Conservation (phyloP, 257 asterid genomes). For the Solanum arcanum region DNA sequence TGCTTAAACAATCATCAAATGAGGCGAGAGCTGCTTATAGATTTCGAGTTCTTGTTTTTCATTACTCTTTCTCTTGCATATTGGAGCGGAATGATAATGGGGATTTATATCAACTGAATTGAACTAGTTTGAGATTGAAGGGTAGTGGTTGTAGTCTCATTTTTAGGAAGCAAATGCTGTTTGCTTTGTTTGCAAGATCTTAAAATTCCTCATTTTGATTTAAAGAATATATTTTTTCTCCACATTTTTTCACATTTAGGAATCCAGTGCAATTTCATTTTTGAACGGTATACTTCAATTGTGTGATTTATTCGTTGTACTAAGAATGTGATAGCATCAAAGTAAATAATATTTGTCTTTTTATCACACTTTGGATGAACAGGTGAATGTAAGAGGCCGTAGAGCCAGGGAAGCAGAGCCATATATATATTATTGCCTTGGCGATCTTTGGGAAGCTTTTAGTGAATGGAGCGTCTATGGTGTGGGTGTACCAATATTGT, state of each 20-base stretch:
- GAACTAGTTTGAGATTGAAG: neutral
- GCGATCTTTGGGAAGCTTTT: conserved; percentile 61
- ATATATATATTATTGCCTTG: conserved; percentile 36
- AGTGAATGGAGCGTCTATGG: conserved; percentile 57
- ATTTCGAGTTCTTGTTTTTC: neutral
- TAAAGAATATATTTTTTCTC: neutral
- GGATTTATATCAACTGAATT: neutral
- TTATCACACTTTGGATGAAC: conserved; percentile 1
- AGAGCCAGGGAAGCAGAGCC: conserved; percentile 22
- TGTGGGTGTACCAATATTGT: conserved; percentile 51
- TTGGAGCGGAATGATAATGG: neutral
- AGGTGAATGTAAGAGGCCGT: conserved; percentile 26
- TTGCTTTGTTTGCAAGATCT: neutral
- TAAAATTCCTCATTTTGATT: neutral
- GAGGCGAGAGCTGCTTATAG: neutral
- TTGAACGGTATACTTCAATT: neutral
- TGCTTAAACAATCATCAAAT: neutral
- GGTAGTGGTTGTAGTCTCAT: neutral
- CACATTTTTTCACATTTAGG: neutral
- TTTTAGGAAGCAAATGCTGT: neutral
- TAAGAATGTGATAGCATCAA: neutral
- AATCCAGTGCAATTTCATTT: neutral
- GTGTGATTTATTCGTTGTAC: neutral
- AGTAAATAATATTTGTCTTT: neutral
- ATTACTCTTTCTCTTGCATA: neutral